Percentiles rank a stretch among this genome's conserved stretches.
Conservation (phyloP, 768 basidiomycete species). For the Xanthoconium stramineum region DNA sequence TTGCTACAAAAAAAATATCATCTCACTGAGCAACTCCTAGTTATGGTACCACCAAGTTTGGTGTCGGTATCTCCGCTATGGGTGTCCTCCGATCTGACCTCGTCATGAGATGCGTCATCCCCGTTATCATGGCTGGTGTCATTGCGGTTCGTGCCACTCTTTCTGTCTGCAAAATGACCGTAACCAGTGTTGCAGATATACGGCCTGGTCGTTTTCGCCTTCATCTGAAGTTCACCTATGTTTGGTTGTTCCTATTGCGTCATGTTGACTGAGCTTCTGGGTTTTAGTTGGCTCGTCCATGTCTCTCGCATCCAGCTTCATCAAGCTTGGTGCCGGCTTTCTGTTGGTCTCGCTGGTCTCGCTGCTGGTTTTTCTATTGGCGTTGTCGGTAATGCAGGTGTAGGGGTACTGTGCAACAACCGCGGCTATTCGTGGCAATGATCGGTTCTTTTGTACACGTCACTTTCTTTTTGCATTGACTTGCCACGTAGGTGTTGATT, state of each 20-base stretch:
- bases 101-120: slow-evolving; percentile 42
- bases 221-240: slow-evolving; percentile 49
- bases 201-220: slow-evolving; percentile 88
- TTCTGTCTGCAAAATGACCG: background rate
- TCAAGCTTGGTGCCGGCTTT: too few relatives aligned
- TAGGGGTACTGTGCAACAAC: slow-evolving; percentile 87
- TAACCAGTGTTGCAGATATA: slow-evolving; percentile 63
- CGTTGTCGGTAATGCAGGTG: slow-evolving; percentile 98
- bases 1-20: slow-evolving; percentile 10
- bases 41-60: slow-evolving; percentile 99
- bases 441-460: too few relatives aligned
- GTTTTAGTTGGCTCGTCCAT: too few relatives aligned
- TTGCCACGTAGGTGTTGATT: too few relatives aligned
- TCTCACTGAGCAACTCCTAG: slow-evolving; percentile 36
- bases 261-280: too few relatives aligned
- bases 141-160: slow-evolving; percentile 74
- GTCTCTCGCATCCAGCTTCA: too few relatives aligned
- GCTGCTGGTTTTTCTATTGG: slow-evolving; percentile 49
- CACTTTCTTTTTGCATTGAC: too few relatives aligned
- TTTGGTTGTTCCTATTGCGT: slow-evolving; percentile 21
- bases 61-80: slow-evolving; percentile 97
- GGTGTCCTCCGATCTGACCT: slow-evolving; percentile 86
- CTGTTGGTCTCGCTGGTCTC: too few relatives aligned
- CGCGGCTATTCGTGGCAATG: too few relatives aligned
- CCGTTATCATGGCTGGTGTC: slow-evolving; percentile 51